Evolutionary conservation across 1,139 yeast genomes (phyloP).

Genomic region (Spencermartinsiella ligniputridi): DNA sequence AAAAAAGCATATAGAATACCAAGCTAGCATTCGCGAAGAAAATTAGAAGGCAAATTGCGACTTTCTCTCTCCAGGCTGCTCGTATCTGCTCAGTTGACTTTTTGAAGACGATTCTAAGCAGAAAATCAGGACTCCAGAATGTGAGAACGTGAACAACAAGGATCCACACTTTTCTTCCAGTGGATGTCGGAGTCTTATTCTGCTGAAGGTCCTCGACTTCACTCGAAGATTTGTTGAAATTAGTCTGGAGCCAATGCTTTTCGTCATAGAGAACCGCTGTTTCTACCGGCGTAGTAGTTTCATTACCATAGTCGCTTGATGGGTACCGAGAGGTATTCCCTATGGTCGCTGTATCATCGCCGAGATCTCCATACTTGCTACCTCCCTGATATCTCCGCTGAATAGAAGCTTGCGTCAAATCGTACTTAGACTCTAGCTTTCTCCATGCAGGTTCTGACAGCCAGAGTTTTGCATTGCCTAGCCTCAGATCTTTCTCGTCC

Average conservation of each 20-base stretch:
- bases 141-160: constrained; percentile 32
- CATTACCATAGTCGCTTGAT: constrained; percentile 12
- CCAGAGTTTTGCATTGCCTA: constrained; percentile 33
- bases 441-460: constrained; percentile 34
- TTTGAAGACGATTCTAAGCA: constrained; percentile 17
- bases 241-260: neutral
- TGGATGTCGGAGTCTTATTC: constrained; percentile 10
- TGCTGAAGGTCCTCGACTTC: constrained; percentile 21
- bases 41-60: constrained; percentile 31
- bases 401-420: constrained; percentile 10
- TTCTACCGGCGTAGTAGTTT: constrained; percentile 8
- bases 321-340: constrained; percentile 1
- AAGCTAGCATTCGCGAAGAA: constrained; percentile 29
- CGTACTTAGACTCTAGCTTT: constrained; percentile 30
- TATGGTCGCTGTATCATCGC: neutral
- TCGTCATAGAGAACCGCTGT: neutral
- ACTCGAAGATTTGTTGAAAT: constrained; percentile 3
- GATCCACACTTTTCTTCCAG: constrained; percentile 30
- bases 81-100: constrained; percentile 31
- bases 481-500: constrained; percentile 29
- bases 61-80: constrained; percentile 37
- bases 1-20: constrained; percentile 36
- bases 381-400: constrained; percentile 6
- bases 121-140: constrained; percentile 34
- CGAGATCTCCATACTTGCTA: neutral